Conservation (phyloP, 2,329 filamentous ascomycete species). For the Myotisia sp. region DNA sequence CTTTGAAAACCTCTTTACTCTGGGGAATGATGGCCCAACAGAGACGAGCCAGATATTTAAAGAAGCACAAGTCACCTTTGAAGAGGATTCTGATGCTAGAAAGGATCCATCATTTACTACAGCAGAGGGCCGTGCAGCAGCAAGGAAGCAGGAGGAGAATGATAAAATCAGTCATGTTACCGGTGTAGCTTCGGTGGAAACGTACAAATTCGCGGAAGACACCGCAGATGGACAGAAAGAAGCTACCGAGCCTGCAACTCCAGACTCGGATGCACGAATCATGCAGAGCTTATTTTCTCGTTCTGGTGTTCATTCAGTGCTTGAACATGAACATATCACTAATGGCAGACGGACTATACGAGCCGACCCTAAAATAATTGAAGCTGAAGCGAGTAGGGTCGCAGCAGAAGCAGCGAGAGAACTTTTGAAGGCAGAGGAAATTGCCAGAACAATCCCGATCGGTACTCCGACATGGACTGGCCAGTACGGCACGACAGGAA, state of each 20-base stretch:
- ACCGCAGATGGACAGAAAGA: constrained; percentile 20
- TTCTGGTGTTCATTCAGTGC: constrained; percentile 73
- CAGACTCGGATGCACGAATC: constrained; percentile 53
- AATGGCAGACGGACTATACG: constrained; percentile 56
- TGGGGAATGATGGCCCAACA: constrained; percentile 56
- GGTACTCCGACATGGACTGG: constrained; percentile 93
- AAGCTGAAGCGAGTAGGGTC: constrained; percentile 65
- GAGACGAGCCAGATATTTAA: constrained; percentile 79
- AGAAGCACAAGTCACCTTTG: constrained; percentile 63
- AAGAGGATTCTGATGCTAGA: constrained; percentile 21
- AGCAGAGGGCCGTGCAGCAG: constrained; percentile 12
- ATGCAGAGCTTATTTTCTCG: constrained; percentile 81
- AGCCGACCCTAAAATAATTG: constrained; percentile 64
- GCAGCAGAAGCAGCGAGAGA: constrained; percentile 65
- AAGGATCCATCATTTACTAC: constrained; percentile 7
- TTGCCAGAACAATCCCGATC: constrained; percentile 57
- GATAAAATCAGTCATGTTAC: constrained; percentile 40
- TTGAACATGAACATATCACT: constrained; percentile 87
- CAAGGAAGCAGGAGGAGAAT: constrained; percentile 22
- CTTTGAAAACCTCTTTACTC: constrained; percentile 78
- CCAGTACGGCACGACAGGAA: constrained; percentile 60
- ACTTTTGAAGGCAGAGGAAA: constrained; percentile 57
- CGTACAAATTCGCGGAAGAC: constrained; percentile 41
- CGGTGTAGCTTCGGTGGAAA: constrained; percentile 51
- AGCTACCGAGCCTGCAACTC: neutral